Evolutionary conservation across 768 basidiomycete genomes (phyloP).

Genomic region (Butyriboletus loyo): DNA sequence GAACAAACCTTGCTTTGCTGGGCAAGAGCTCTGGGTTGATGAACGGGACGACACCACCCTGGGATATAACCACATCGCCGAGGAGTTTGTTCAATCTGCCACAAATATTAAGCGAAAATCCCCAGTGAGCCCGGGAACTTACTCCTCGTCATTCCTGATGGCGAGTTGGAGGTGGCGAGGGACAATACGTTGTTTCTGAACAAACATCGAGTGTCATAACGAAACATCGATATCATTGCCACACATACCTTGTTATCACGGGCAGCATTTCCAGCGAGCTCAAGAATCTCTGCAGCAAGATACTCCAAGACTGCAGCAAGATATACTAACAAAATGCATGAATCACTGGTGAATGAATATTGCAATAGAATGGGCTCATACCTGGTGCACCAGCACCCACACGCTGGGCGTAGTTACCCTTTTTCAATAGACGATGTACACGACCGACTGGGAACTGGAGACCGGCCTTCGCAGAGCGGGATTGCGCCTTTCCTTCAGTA

Average conservation of each 20-base stretch:
- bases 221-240: background rate
- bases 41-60: conserved; percentile 82
- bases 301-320: conserved; percentile 90
- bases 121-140: conserved; percentile 15
- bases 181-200: conserved; percentile 86
- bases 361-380: conserved; percentile 26
- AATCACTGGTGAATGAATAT: background rate
- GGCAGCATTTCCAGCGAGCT: conserved; percentile 83
- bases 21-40: conserved; percentile 47
- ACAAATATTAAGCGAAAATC: background rate
- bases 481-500: conserved; percentile 54
- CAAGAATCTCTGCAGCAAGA: conserved; percentile 90
- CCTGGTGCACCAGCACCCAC: conserved; percentile 88
- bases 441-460: conserved; percentile 90
- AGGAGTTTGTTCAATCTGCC: conserved; percentile 72
- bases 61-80: conserved; percentile 83
- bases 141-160: conserved; percentile 90
- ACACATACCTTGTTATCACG: conserved; percentile 33
- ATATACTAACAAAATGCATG: conserved; percentile 53
- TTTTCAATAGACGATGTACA: conserved; percentile 86
- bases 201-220: background rate
- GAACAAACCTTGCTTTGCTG: conserved; percentile 28
- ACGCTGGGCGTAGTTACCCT: conserved; percentile 84
- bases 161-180: conserved; percentile 91
- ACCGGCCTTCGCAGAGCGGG: conserved; percentile 71